Base-by-base conservation (phyloP, 108 stramenopile genomes). In the Skeletonema marinoi region DNA sequence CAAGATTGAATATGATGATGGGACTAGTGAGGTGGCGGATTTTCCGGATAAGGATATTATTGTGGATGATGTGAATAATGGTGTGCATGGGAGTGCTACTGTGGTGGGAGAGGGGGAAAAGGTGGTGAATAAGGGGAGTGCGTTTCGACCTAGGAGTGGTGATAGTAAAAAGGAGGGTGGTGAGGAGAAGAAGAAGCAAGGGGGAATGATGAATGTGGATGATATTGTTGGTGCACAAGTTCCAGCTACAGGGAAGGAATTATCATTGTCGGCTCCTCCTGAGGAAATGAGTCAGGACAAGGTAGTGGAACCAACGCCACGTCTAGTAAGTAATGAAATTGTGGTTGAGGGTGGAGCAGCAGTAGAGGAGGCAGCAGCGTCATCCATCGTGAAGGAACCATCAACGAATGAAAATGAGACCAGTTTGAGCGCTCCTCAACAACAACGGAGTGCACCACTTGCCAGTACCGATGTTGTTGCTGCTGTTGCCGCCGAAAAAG, bases 21-120 rank as follows among this genome's bases (percentile, higher is more conserved):
- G 91, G 16, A 92, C 94, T 0, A 72, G 80, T 21, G 94, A 96
- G 70, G 58, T 89, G 2, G 59, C 92, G 31, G 83, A 89, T 65
- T 96, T 93, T 80, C 94, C 94, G 8, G 94, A 96, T 63, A 85
- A 88, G 66, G 94, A 96, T 75, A 87, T 96, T 46, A 82, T 93
- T 56, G 88, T 96, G 12, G 94, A 96, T 70, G 92, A 84, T 44
- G 83, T 69, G 21, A 51, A 46, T 54, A 95, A 95, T 85, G 92
- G 90, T 14, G 62, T 54, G n/a, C 93, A 94, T 78, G 19, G 66
- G 74, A 11, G 12, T 56, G 74, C 46, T 56, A 70, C 46, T 17
- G 10, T 41, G 10, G 39, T 41, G 0, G 39, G 3, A 12, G 11
- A 11, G 9, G 8, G 8, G 38, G 39, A 10, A 0, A 41, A 12